phyloP scores from a whole-genome alignment of 2,329 filamentous ascomycete species.

The Colletotrichum gigasporum region DNA sequence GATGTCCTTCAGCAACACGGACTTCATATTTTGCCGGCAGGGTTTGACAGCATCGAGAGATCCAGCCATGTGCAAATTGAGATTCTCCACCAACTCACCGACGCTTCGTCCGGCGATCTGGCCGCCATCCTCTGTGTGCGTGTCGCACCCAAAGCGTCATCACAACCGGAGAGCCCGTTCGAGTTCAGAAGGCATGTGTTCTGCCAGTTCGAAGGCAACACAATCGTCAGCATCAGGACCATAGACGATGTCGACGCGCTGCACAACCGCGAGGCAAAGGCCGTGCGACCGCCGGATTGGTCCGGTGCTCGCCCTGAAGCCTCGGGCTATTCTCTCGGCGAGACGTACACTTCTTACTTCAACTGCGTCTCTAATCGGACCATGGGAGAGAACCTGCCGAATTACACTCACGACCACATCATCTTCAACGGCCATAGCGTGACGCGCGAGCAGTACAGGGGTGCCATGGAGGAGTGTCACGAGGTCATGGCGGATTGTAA shows the following conservation, averaged over 20 bases:
- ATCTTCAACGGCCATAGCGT: conserved; percentile 40
- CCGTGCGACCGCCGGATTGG: neutral
- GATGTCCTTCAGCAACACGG: neutral
- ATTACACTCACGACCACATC: conserved; percentile 38
- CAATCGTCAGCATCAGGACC: neutral
- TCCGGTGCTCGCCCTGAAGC: neutral
- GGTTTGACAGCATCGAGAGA: neutral
- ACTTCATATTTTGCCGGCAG: neutral
- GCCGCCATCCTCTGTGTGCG: neutral
- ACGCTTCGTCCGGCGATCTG: neutral
- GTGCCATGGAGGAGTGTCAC: conserved; percentile 40
- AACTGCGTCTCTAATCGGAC: conserved; percentile 41
- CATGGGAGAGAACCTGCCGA: conserved; percentile 36
- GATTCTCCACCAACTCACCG: neutral
- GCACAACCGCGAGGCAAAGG: neutral
- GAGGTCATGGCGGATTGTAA: conserved; percentile 38
- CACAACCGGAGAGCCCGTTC: no score
- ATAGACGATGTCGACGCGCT: neutral
- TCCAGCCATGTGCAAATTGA: neutral
- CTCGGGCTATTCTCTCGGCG: neutral
- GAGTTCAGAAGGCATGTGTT: neutral
- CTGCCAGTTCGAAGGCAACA: neutral
- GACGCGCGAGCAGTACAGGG: conserved; percentile 36
- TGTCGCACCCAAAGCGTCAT: neutral
- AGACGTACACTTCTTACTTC: conserved; percentile 41